Evolutionary conservation across 2,329 filamentous ascomycete species (phyloP), one percentile per base, ranked within the genome.

Genomic region (Alternaria brassicicola): DNA sequence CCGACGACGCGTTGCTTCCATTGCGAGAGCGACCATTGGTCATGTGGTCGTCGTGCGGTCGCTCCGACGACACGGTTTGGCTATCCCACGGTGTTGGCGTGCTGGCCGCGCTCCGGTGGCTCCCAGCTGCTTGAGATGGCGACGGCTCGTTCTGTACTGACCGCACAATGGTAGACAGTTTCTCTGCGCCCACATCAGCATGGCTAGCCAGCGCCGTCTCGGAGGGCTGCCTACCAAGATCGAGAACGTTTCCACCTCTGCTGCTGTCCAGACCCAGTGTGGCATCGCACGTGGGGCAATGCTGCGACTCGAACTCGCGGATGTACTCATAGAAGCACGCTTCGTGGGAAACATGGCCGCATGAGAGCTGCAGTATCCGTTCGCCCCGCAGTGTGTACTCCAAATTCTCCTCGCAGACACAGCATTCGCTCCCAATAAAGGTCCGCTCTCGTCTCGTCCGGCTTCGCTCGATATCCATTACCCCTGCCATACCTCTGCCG

Each of bases 291-390:
- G 91, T 90, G 26, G 95, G 95, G 79, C 95, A 99, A 72, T 92
- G 93, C 72, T 98, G 93, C 52, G 91, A 91, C 67, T 98, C 93
- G 58, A 94, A 91, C 73, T 97, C 94, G 72, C 92, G 91, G 70
- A 99, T 96, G 75, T 96, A 97, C 78, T 99, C 95, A 80, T 98
- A 98, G 76, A 99, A 98, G 79, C 95, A 99, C 33, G 94, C 95
- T 78, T 98, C 95, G 76, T 99, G 95, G 10, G 94, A 93, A 59
- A 99, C 94, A 78, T 99, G 95, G n/a, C 89, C 87, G 79, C 95
- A 99, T 6, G 93, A 96, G 72, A 99, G 95, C 76, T 98, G 95
- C 52, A 99, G 83, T 61, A 99, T 93, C 66, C 93, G 88, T 81
- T 99, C 95, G 59, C 95, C 95, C 49, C 91, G 90, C 45, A 99